Conservation (phyloP, 768 basidiomycete species). For the Termitomyces sp. region DNA sequence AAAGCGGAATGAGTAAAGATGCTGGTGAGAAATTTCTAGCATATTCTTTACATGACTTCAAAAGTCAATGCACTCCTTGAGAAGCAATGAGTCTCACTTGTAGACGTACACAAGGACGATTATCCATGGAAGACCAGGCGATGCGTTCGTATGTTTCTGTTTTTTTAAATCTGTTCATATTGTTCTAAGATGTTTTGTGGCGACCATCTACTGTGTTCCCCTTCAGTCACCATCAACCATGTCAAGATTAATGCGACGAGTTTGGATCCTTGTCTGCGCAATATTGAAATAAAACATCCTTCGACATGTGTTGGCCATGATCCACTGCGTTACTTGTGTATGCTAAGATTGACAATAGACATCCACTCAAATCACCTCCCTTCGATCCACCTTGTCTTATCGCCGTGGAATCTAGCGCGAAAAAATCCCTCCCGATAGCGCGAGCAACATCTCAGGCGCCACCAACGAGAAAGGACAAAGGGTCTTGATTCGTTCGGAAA, state of each 20-base stretch:
- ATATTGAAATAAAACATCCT: conserved; percentile 66
- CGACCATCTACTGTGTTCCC: conserved; percentile 72
- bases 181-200: conserved; percentile 25
- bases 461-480: no score
- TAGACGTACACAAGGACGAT: conserved; percentile 72
- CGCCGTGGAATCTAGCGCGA: neutral
- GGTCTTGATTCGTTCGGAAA: no score
- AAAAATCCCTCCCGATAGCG: no score
- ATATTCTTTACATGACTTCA: neutral
- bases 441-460: no score
- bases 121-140: conserved; percentile 84
- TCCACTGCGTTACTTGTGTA: neutral
- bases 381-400: conserved; percentile 42
- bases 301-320: conserved; percentile 46
- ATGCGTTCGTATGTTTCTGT: conserved; percentile 60
- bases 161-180: neutral
- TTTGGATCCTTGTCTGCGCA: conserved; percentile 51
- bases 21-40: conserved; percentile 58
- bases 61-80: conserved; percentile 69
- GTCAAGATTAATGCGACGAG: conserved; percentile 52
- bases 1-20: conserved; percentile 68
- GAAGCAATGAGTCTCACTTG: conserved; percentile 63
- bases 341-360: conserved; percentile 37
- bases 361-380: conserved; percentile 49
- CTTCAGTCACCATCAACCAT: conserved; percentile 63